Percentiles rank a stretch among this genome's conserved stretches.
Evolutionary conservation across 441 rosid genomes (phyloP).

Genomic region (Hura crepitans): DNA sequence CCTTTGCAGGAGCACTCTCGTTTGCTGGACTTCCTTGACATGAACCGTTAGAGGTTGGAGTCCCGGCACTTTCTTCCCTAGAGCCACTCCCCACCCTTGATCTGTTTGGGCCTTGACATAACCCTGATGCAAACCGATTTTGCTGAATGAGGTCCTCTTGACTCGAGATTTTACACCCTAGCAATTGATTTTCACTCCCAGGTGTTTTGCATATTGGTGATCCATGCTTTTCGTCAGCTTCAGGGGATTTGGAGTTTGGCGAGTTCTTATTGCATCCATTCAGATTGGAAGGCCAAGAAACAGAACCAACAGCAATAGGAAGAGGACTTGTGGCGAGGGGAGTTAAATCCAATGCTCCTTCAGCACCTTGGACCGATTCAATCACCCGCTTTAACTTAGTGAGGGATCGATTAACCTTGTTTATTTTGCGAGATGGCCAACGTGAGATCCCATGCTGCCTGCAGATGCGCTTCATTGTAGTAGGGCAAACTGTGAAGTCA

Average conservation of each 20-base stretch:
- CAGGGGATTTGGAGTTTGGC: conserved; percentile 38
- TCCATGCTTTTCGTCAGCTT: conserved; percentile 32
- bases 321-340: conserved; percentile 52
- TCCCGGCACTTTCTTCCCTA: conserved; percentile 62
- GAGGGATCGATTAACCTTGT: conserved; percentile 87
- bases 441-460: conserved; percentile 90
- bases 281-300: conserved; percentile 52
- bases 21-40: conserved; percentile 58
- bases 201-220: conserved; percentile 33
- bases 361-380: conserved; percentile 85
- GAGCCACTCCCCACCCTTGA: conserved; percentile 42
- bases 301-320: conserved; percentile 49
- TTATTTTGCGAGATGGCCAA: conserved; percentile 97
- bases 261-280: conserved; percentile 46
- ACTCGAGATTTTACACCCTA: too few species aligned
- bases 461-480: conserved; percentile 93
- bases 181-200: too few species aligned
- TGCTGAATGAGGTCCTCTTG: conserved; percentile 40
- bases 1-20: conserved; percentile 37
- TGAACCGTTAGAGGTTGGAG: conserved; percentile 75
- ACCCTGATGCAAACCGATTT: conserved; percentile 33
- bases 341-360: conserved; percentile 73
- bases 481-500: conserved; percentile 71
- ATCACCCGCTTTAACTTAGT: conserved; percentile 65
- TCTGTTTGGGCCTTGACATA: conserved; percentile 35